Base-by-base conservation (phyloP, 2,329 filamentous ascomycete species). In the Magnaporthiopsis incrustans region DNA sequence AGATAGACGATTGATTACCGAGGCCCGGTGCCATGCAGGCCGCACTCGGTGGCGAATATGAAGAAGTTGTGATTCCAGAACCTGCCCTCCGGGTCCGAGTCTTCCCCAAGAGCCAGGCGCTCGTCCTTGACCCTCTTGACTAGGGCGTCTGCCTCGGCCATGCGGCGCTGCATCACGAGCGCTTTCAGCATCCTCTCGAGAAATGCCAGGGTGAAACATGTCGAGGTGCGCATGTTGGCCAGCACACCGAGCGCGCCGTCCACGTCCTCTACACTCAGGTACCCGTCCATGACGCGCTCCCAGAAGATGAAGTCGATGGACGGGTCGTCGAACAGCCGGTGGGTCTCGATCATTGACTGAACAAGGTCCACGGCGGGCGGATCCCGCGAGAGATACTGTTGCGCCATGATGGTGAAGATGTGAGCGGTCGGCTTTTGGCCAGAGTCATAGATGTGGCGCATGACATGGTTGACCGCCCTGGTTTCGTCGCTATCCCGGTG, bases 351-450 rank as follows among this genome's bases (percentile, higher is more conserved):
- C 4, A 93, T 77, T 0, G 73, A 72, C 53, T 85, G 81, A n/a
- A 91, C 81, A 18, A 84, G 82, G 2, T 76, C 73, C 35, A 90
- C 76, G 68, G 89, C 81, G 0, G 87, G 85, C 2, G 85, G 84
- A 1, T 76, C 66, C 62, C 79, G 81, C 11, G 78, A 70, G 71
- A 93, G 89, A 71, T 88, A 88, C 71, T 89, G 81, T 59, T 88
- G 83, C 59, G 90, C 78, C 26, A 95, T 82, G 70, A 88, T 89
- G 30, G 90, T 93, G 77, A 90, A 90, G 70, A 92, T 89, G 69
- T 91, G 83, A 1, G 85, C 75, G 4, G 83, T 84, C 2, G 85
- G 80, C 60, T 80, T 72, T 82, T 81, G 30, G 79, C 76, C 7
- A 35, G 33, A 12, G 70, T 68, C 62, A 77, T 30, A 76, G 81